These are phyloP conservation scores for Cadophora sp. DNA, from an alignment of 2,329 filamentous ascomycete genomes.

Conservation along the genomic window DNA sequence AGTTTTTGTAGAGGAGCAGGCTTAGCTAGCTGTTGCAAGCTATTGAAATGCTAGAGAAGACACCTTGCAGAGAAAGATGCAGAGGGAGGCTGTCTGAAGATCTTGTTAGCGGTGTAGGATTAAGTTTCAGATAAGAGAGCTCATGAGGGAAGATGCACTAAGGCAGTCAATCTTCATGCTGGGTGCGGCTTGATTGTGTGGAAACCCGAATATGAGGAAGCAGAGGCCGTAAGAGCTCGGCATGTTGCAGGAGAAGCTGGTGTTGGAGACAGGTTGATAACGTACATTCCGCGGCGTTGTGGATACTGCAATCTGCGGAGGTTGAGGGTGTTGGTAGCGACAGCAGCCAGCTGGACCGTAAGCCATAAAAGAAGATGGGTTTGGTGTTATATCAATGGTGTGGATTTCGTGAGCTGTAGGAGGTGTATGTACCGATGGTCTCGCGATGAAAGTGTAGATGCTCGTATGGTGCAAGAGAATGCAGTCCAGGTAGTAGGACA, in stretches of 20 bases:
- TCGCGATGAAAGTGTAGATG: constrained; percentile 6
- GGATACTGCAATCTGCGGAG: constrained; percentile 1
- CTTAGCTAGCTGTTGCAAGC: constrained; percentile 2
- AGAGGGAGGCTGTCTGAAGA: constrained; percentile 12
- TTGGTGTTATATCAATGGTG: constrained; percentile 3
- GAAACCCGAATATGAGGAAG: constrained; percentile 2
- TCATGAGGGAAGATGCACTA: background rate
- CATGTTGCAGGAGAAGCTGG: constrained; percentile 6
- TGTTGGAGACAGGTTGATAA: background rate
- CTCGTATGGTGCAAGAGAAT: constrained; percentile 11
- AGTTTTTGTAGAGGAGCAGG: constrained; percentile 9
- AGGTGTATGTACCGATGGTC: constrained; percentile 5
- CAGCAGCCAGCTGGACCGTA: constrained; percentile 6
- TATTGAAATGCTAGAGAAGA: constrained; percentile 7
- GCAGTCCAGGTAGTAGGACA: constrained; percentile 4
- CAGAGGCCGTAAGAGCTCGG: constrained; percentile 9
- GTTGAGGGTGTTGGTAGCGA: constrained; percentile 5
- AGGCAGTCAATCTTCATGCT: constrained; percentile 8
- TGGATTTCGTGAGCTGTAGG: background rate
- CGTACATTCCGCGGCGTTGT: constrained; percentile 4
- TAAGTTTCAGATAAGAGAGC: constrained; percentile 1
- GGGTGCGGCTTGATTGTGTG: constrained; percentile 7
- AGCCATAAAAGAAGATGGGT: constrained; percentile 10
- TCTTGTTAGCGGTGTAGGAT: constrained; percentile 9
- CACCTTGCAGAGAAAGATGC: constrained; percentile 4